These are phyloP conservation scores for Eucalyptus globulus DNA, from an alignment of 345 rosid species.

Conservation along the genomic window DNA sequence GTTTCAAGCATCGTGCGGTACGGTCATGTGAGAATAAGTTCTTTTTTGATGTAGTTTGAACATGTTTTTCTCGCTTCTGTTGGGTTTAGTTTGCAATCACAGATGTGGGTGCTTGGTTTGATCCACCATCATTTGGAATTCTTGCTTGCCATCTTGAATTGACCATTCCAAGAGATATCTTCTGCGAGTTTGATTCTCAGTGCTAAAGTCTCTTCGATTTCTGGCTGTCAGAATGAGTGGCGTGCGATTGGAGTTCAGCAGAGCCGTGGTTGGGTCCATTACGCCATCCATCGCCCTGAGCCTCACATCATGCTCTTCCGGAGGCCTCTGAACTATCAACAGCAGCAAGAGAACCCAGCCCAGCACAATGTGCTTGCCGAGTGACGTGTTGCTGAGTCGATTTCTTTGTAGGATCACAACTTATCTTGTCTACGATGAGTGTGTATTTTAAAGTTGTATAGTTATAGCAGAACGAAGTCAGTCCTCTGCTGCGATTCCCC, in stretches of 20 bases:
- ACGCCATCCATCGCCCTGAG: conserved; percentile 91
- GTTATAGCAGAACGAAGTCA: background rate
- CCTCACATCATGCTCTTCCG: conserved; percentile 98
- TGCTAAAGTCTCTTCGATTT: background rate
- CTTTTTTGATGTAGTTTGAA: background rate
- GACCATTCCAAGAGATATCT: background rate
- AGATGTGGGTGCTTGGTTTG: background rate
- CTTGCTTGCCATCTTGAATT: background rate
- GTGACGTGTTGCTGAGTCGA: conserved; percentile 3
- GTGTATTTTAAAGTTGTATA: background rate
- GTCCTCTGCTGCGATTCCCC: background rate
- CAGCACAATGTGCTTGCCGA: conserved; percentile 30
- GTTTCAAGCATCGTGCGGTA: background rate
- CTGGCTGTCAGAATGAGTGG: conserved; percentile 59
- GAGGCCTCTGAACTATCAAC: conserved; percentile 83
- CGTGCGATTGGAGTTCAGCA: conserved; percentile 93
- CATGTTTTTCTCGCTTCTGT: background rate
- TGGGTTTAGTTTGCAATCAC: background rate
- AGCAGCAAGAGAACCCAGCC: conserved; percentile 71
- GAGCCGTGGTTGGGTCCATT: conserved; percentile 97
- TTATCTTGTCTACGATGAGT: background rate
- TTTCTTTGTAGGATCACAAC: background rate
- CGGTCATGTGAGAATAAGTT: background rate
- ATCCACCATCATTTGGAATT: background rate
- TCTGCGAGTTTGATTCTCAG: background rate